Evolutionary conservation across 1,284 basidiomycete genomes (phyloP), one percentile per base, ranked within the genome.

Genomic region (Lentinula novae-zelandiae): DNA sequence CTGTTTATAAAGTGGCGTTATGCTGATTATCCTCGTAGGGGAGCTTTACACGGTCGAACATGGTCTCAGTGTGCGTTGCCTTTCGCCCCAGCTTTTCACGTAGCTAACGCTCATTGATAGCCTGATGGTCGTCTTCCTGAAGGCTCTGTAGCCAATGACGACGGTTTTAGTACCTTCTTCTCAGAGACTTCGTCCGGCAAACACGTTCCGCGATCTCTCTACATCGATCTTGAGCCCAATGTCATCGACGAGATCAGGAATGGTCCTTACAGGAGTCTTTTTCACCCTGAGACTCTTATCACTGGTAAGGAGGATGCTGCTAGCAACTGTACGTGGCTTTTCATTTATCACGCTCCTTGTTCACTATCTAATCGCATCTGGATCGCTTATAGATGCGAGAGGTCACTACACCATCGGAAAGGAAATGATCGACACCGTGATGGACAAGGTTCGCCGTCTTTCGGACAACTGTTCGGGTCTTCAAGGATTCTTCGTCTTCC

Each of bases 401-500:
- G 95, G 95, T 69, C 95, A 96, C 77, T 98, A 98, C 82, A 98
- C 96, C 65, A 90, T 98, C 73, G 96, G 96, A 70, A 98, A 98
- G 80, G 96, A 98, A 77, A 90, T 90, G 78, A 93, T 95, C 63
- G 90, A 92, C 71, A 75, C 83, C 54, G 96, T 97, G 58, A 93
- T 98, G 85, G 97, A 99, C 82, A 95, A 95, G 74, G 85, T 98
- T 71, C 92, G 97, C 75, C 91, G 93, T 70, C 86, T 99, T 66
- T 90, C 96, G 64, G 97, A 99, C 79, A 97, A 98, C 82, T 98
- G 96, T 81, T 87, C 87, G 65, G 97, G 97, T 73, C 89, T 99
- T 50, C 97, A 99, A 79, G 97, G 97, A 70, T 99, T 99, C 87
- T 99, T 99, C 73, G 95, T 98, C 71, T 99, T 99, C 91, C 97